Evolutionary conservation across 768 basidiomycete species (phyloP), one percentile per base, ranked within the genome.

Genomic region (Boletus barrowsii): DNA sequence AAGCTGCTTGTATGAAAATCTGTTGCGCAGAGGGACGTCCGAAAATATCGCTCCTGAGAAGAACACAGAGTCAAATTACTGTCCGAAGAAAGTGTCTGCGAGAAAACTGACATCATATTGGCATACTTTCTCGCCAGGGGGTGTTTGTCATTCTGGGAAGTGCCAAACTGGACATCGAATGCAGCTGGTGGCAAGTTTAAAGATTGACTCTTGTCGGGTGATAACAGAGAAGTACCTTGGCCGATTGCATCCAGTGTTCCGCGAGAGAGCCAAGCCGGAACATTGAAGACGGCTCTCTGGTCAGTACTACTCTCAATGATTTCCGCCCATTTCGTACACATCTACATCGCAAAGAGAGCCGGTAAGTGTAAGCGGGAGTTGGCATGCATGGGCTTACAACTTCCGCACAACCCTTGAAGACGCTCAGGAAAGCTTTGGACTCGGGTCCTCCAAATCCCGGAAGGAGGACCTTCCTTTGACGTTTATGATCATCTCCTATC

Each of bases 391-490:
- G 11, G 18, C 61, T 30, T 40, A 72, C 70, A 24, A 60, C 55
- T 49, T 63, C 62, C 1, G 62, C 71, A 11, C 60, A 76, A 53
- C 69, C 71, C 36, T 67, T 72, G 67, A 83, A 83, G 45, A 82
- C 68, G 24, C 74, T 68, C 8, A 83, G 70, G 54, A 79, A 81
- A 1, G 81, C 73, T 51, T 75, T 81, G 30, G 76, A 73, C 57
- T 83, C 79, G 1, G 76, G 75, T 10, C 66, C 73, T 49, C 82
- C 80, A 54, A 84, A 83, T 3, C 79, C 82, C 3, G 81, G 82
- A 45, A 80, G 70, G 73, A 83, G 76, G 20, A 81, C 72, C 56
- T 74, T 82, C 53, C 79, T 68, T 50, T 83, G 81, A 42, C 83
- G 74, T 61, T 71, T 80, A 55, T 84, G 83, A 33, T 68, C 75